Evolutionary conservation across 2,329 filamentous ascomycete species (phyloP).

Genomic region (Fusarium sp.): DNA sequence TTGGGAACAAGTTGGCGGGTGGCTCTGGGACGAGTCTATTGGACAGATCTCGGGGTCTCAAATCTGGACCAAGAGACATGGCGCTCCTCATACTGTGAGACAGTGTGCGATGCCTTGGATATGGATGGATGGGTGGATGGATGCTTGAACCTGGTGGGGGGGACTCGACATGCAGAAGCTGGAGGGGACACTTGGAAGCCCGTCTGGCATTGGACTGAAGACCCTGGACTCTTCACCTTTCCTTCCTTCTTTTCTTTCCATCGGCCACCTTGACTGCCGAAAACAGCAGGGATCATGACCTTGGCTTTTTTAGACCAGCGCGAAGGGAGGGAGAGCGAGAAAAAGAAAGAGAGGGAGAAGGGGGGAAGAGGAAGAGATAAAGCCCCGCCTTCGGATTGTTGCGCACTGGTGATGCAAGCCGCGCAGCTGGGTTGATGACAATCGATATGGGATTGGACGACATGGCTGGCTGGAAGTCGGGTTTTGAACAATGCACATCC

Average conservation of each 20-base stretch:
- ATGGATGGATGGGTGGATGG: conserved; percentile 9
- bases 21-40: conserved; percentile 25
- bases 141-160: conserved; percentile 28
- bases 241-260: conserved; percentile 12
- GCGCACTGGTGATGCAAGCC: conserved; percentile 35
- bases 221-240: conserved; percentile 15
- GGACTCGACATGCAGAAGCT: conserved; percentile 23
- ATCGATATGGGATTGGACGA: background rate
- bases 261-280: conserved; percentile 24
- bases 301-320: conserved; percentile 5
- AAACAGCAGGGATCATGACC: conserved; percentile 29
- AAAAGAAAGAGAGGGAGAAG: background rate
- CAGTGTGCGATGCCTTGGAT: conserved; percentile 19
- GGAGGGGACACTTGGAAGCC: conserved; percentile 17
- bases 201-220: conserved; percentile 21
- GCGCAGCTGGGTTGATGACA: conserved; percentile 12
- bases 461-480: conserved; percentile 27
- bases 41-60: conserved; percentile 29
- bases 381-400: conserved; percentile 30
- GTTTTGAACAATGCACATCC: background rate
- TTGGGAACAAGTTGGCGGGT: conserved; percentile 16
- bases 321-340: conserved; percentile 19
- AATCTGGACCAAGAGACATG: conserved; percentile 22
- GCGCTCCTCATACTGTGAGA: conserved; percentile 39
- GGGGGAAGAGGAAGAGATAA: conserved; percentile 1